Evolutionary conservation across 2,329 filamentous ascomycete genomes (phyloP).

Genomic region (Penicillium sp.): DNA sequence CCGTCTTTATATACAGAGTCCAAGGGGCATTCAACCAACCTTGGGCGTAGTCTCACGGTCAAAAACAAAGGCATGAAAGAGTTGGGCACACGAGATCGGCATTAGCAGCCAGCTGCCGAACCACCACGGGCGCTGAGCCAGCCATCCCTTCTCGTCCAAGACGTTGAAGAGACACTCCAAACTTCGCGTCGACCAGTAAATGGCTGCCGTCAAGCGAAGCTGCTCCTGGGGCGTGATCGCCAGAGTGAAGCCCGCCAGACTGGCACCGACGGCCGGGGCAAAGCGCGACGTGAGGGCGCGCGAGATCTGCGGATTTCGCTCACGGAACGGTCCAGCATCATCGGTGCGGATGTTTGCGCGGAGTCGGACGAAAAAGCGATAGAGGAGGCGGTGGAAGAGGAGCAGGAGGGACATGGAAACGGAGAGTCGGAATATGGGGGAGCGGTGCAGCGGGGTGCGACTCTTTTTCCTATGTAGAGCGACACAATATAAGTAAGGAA

Average conservation of each 20-base stretch:
- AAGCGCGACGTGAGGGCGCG: conserved; percentile 73
- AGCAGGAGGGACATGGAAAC: conserved; percentile 79
- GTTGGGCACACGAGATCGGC: conserved; percentile 69
- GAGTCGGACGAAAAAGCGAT: conserved; percentile 80
- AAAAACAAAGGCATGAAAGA: conserved; percentile 71
- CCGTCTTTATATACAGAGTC: not conserved
- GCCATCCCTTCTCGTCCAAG: conserved; percentile 66
- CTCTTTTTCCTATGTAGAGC: conserved; percentile 30
- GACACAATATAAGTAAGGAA: not conserved
- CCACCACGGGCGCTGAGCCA: conserved; percentile 71
- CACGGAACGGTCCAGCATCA: conserved; percentile 74
- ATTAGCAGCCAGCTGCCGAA: conserved; percentile 80
- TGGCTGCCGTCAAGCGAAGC: conserved; percentile 71
- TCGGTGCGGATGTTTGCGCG: conserved; percentile 73
- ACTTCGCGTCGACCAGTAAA: conserved; percentile 75
- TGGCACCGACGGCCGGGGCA: conserved; percentile 85
- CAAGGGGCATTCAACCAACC: conserved; percentile 40
- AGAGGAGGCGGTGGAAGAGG: conserved; percentile 80
- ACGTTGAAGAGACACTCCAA: conserved; percentile 84
- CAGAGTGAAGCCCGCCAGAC: conserved; percentile 76
- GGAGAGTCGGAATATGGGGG: conserved; percentile 69
- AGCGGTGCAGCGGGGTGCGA: conserved; percentile 46
- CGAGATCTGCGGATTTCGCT: conserved; percentile 73
- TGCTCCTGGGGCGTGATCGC: conserved; percentile 69
- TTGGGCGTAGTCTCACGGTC: conserved; percentile 68